These are phyloP conservation scores for Leccinum olivaceopallidum DNA, from an alignment of 768 basidiomycete species.

Conservation along the genomic window DNA sequence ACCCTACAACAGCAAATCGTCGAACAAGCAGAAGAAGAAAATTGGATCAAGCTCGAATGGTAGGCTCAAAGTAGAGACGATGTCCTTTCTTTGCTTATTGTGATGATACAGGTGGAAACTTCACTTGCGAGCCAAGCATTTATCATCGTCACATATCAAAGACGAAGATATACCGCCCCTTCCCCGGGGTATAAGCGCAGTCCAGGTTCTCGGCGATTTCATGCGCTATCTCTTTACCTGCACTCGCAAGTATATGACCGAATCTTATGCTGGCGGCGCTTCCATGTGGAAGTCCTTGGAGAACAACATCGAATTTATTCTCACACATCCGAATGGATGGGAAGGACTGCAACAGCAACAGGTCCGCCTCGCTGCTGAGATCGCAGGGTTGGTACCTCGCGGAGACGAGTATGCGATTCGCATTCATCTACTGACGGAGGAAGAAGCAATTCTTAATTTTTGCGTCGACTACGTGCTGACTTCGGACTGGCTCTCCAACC, in stretches of 20 bases:
- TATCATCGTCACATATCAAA: constrained; percentile 25
- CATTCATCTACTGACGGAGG: constrained; percentile 30
- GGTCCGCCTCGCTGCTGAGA: constrained; percentile 26
- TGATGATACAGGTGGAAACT: constrained; percentile 32
- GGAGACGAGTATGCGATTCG: constrained; percentile 11
- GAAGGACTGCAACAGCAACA: constrained; percentile 32
- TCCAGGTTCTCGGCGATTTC: constrained; percentile 30
- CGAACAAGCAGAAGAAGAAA: constrained; percentile 40
- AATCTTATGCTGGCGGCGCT: constrained; percentile 29
- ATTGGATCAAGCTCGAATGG: constrained; percentile 44
- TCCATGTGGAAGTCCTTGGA: constrained; percentile 27
- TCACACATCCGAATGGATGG: constrained; percentile 36
- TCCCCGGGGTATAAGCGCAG: constrained; percentile 21
- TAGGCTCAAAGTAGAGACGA: constrained; percentile 9
- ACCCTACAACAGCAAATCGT: constrained; percentile 35
- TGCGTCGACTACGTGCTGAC: constrained; percentile 46
- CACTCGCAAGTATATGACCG: constrained; percentile 23
- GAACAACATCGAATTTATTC: constrained; percentile 23
- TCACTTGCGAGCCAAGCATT: constrained; percentile 34
- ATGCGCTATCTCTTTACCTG: constrained; percentile 30
- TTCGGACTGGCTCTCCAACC: constrained; percentile 25
- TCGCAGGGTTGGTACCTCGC: constrained; percentile 27
- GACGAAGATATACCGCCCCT: constrained; percentile 27
- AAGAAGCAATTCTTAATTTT: constrained; percentile 29
- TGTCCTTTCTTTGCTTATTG: background rate